These are phyloP conservation scores for Rickenella mellea DNA, from an alignment of 768 basidiomycete species.

Conservation along the genomic window DNA sequence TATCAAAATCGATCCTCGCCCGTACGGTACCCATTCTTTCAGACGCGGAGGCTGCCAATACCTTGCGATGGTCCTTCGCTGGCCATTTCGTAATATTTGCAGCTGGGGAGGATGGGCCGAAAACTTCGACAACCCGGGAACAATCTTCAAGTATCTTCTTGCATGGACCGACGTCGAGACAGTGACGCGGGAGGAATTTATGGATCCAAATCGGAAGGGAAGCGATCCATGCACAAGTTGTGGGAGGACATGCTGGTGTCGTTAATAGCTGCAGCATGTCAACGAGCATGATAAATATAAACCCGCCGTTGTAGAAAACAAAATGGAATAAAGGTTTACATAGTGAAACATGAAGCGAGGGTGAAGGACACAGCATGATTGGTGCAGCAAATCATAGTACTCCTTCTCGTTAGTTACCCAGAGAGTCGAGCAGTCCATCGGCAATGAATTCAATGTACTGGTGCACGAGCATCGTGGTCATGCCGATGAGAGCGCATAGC, in stretches of 20 bases:
- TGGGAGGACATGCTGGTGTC: slow-evolving; percentile 22
- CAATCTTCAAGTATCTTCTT: slow-evolving; percentile 33
- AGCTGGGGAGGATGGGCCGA: slow-evolving; percentile 36
- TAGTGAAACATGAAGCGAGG: too few relatives aligned
- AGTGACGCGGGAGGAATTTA: slow-evolving; percentile 23
- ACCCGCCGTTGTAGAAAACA: too few relatives aligned
- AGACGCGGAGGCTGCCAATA: slow-evolving; percentile 31
- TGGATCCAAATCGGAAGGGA: slow-evolving; percentile 20
- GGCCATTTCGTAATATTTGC: slow-evolving; percentile 28
- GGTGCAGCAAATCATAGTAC: too few relatives aligned
- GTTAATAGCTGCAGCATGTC: slow-evolving; percentile 10
- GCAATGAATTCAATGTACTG: too few relatives aligned
- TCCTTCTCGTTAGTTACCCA: too few relatives aligned
- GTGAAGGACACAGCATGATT: too few relatives aligned
- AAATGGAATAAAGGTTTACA: too few relatives aligned
- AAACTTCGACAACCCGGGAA: slow-evolving; percentile 25
- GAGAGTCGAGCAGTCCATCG: too few relatives aligned
- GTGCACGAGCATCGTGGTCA: too few relatives aligned
- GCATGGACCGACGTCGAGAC: slow-evolving; percentile 29
- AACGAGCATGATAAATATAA: too few relatives aligned
- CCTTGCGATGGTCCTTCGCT: slow-evolving; percentile 20
- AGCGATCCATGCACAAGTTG: slow-evolving; percentile 17
- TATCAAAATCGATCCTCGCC: slow-evolving; percentile 23
- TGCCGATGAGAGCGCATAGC: too few relatives aligned
- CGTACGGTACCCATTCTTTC: slow-evolving; percentile 34